Evolutionary conservation across 1,139 yeast genomes (phyloP).

Genomic region (Yarrowia galli): DNA sequence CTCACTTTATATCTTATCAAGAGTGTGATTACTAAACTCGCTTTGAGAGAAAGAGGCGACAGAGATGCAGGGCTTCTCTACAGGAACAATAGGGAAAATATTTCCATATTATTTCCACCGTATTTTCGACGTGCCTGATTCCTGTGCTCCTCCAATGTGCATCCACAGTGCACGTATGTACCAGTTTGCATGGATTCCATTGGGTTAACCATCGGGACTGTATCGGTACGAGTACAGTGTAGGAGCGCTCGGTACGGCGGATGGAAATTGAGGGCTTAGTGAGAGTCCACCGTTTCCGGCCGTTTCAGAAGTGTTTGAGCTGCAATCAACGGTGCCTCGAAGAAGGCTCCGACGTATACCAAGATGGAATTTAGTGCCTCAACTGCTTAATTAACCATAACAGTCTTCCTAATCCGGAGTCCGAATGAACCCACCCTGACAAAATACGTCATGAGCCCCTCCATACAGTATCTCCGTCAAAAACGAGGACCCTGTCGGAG

Average conservation of each 20-base stretch:
- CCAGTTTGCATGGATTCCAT: background rate
- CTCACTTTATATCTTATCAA: background rate
- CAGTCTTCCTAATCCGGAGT: background rate
- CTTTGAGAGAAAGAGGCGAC: background rate
- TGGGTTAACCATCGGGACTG: background rate
- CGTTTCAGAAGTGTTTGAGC: background rate
- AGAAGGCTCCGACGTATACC: background rate
- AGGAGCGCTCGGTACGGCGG: no score
- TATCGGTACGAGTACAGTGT: no score
- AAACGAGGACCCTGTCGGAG: background rate
- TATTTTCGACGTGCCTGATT: background rate
- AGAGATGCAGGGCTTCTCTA: slow-evolving; percentile 9
- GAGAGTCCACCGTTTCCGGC: background rate
- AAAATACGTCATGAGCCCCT: background rate
- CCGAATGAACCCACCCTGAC: background rate
- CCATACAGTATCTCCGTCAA: background rate
- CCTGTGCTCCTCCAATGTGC: background rate
- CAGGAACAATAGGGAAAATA: slow-evolving; percentile 16
- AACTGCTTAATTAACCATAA: background rate
- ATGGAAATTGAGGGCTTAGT: background rate
- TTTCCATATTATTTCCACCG: slow-evolving; percentile 6
- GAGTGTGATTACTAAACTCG: background rate
- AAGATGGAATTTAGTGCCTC: background rate
- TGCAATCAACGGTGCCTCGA: background rate
- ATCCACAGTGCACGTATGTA: background rate